Evolutionary conservation across 1,284 basidiomycete species (phyloP).

Genomic region (Fomitopsis betulina): DNA sequence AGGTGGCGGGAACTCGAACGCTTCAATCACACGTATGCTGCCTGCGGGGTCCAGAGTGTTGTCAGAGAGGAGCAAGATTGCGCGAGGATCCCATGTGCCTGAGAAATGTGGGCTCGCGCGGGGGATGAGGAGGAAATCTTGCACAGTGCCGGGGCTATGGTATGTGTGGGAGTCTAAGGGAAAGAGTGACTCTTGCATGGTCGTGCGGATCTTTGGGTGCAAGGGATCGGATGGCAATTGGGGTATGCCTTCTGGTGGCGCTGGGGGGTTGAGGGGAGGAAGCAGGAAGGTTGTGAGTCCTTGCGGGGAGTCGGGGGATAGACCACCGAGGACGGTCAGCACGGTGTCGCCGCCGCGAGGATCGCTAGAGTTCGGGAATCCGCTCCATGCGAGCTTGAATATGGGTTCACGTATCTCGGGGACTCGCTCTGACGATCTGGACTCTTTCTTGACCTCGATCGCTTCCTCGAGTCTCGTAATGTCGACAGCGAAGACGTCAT

Average conservation of each 20-base stretch:
- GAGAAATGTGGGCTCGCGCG: constrained; percentile 68
- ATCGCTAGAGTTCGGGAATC: constrained; percentile 61
- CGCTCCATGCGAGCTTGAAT: constrained; percentile 86
- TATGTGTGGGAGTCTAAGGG: constrained; percentile 61
- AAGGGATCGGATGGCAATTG: constrained; percentile 12
- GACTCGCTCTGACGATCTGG: not conserved
- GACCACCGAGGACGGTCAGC: constrained; percentile 78
- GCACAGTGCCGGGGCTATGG: constrained; percentile 52
- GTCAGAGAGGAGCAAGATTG: constrained; percentile 53
- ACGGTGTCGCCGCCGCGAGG: constrained; percentile 65
- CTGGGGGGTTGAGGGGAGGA: constrained; percentile 64
- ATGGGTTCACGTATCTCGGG: constrained; percentile 65
- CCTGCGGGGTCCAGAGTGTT: constrained; percentile 22
- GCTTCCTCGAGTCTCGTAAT: constrained; percentile 40
- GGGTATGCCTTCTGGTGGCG: constrained; percentile 38
- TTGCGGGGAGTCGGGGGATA: constrained; percentile 46
- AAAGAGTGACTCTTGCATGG: constrained; percentile 59
- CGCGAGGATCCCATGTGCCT: constrained; percentile 65
- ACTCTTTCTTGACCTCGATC: constrained; percentile 24
- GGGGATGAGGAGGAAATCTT: constrained; percentile 81
- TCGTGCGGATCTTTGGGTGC: constrained; percentile 42
- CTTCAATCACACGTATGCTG: constrained; percentile 40
- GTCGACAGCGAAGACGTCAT: constrained; percentile 51
- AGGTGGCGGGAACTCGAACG: constrained; percentile 55
- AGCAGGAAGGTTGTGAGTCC: constrained; percentile 73